Evolutionary conservation across 352 stramenopile species (phyloP).

Genomic region (Globisporangium abappressorium): DNA sequence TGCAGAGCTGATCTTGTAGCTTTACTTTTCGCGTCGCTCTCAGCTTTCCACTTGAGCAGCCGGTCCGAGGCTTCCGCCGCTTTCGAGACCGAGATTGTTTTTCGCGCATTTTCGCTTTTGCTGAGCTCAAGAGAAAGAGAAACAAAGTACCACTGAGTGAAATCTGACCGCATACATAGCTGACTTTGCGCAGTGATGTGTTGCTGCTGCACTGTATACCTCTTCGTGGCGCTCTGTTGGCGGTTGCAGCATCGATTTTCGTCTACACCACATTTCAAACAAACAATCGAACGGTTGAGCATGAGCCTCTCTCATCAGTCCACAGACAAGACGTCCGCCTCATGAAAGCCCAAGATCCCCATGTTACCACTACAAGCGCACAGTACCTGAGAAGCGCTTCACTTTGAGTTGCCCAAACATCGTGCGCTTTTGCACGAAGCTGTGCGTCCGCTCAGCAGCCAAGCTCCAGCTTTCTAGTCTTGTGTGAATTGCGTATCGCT

Average conservation of each 20-base stretch:
- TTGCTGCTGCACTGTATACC: not conserved
- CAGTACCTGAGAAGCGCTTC: conserved; percentile 15
- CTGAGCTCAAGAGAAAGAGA: not conserved
- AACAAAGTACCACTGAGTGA: not conserved
- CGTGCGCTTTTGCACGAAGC: not conserved
- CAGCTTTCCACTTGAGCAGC: conserved; percentile 10
- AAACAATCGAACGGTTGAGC: not conserved
- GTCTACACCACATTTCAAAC: not conserved
- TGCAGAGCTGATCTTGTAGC: not conserved
- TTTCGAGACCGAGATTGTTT: conserved; percentile 4
- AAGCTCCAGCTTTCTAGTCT: not conserved
- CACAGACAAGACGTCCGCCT: not conserved
- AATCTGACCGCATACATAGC: no score
- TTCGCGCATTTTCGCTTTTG: not conserved
- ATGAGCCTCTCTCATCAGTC: not conserved
- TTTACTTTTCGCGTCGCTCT: conserved; percentile 13
- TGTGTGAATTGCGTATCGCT: not conserved
- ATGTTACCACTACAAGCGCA: not conserved
- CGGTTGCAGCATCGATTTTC: conserved; percentile 14
- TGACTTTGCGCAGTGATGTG: not conserved
- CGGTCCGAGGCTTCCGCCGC: conserved; percentile 5
- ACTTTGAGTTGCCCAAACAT: conserved; percentile 17
- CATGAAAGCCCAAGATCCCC: no score
- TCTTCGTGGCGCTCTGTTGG: not conserved
- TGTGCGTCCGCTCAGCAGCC: not conserved